Percentiles rank a stretch among this genome's conserved stretches.
Conservation (phyloP, 1,139 yeast species). For the Geotrichum macrosporum region DNA sequence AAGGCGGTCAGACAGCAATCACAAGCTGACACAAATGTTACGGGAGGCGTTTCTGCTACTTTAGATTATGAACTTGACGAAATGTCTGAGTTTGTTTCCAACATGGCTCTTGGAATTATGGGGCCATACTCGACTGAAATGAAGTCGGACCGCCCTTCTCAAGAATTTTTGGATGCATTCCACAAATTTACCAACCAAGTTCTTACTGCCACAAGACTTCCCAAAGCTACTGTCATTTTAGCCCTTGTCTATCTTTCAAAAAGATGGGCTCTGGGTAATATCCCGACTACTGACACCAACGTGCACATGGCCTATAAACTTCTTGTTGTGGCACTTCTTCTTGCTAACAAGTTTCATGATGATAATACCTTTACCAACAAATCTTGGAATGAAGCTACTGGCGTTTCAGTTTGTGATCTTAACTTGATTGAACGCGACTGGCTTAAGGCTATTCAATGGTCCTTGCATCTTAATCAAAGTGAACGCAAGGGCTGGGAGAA, state of each 20-base stretch:
- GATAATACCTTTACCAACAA: slow-evolving; percentile 94
- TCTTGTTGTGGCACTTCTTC: slow-evolving; percentile 64
- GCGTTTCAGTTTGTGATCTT: slow-evolving; percentile 56
- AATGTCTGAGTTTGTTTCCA: slow-evolving; percentile 72
- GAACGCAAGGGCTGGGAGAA: slow-evolving; percentile 39
- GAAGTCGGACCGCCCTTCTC: slow-evolving; percentile 26
- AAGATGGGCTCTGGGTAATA: slow-evolving; percentile 39
- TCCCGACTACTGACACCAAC: slow-evolving; percentile 30
- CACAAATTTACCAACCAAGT: slow-evolving; percentile 62
- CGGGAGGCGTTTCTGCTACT: slow-evolving; percentile 74
- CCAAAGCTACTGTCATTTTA: slow-evolving; percentile 72
- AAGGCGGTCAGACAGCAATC: slow-evolving; percentile 26
- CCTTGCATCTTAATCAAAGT: slow-evolving; percentile 31
- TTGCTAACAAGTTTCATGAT: slow-evolving; percentile 92
- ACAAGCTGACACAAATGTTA: slow-evolving; percentile 31
- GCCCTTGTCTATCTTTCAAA: slow-evolving; percentile 68
- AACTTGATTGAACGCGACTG: slow-evolving; percentile 70
- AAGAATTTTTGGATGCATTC: slow-evolving; percentile 48
- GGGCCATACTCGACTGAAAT: slow-evolving; percentile 26
- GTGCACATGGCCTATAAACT: slow-evolving; percentile 46
- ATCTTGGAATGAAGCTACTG: slow-evolving; percentile 95
- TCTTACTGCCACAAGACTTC: slow-evolving; percentile 82
- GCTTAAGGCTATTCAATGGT: slow-evolving; percentile 46
- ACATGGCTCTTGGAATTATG: slow-evolving; percentile 62
- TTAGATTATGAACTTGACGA: slow-evolving; percentile 71